Evolutionary conservation across 208 protist genomes (phyloP).

Genomic region (Leishmania arabica): DNA sequence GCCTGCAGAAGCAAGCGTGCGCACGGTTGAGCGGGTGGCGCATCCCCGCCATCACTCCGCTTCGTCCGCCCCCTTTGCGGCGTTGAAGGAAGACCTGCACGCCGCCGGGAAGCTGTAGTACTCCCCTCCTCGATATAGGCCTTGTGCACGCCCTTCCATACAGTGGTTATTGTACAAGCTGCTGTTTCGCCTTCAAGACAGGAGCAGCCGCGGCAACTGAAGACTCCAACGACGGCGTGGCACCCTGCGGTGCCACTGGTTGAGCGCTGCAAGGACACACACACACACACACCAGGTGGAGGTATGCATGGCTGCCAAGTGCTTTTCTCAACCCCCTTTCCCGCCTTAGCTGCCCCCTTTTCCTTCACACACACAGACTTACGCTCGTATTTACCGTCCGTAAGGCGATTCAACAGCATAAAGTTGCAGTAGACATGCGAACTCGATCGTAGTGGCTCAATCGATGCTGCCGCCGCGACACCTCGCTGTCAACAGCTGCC

Average conservation of each 20-base stretch:
- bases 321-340: neutral
- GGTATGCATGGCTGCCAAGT: neutral
- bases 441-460: neutral
- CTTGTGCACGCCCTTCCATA: neutral
- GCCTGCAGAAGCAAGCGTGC: conserved; percentile 11
- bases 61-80: conserved; percentile 65
- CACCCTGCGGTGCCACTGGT: neutral
- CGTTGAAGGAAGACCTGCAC: conserved; percentile 57
- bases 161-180: neutral
- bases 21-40: conserved; percentile 41
- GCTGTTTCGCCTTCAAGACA: neutral
- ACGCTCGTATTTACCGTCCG: neutral
- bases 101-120: conserved; percentile 49
- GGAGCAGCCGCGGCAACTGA: neutral
- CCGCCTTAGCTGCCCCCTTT: neutral
- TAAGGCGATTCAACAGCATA: neutral
- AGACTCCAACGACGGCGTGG: neutral
- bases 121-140: neutral
- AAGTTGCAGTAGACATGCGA: neutral
- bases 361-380: neutral
- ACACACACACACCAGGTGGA: neutral
- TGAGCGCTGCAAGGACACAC: neutral
- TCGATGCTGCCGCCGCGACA: neutral
- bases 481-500: neutral
- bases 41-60: conserved; percentile 52